Percentiles rank a stretch among this genome's conserved stretches.
These are phyloP conservation scores for Pyrenochaeta sp. DNA, from an alignment of 2,329 filamentous ascomycete species.

Conservation along the genomic window DNA sequence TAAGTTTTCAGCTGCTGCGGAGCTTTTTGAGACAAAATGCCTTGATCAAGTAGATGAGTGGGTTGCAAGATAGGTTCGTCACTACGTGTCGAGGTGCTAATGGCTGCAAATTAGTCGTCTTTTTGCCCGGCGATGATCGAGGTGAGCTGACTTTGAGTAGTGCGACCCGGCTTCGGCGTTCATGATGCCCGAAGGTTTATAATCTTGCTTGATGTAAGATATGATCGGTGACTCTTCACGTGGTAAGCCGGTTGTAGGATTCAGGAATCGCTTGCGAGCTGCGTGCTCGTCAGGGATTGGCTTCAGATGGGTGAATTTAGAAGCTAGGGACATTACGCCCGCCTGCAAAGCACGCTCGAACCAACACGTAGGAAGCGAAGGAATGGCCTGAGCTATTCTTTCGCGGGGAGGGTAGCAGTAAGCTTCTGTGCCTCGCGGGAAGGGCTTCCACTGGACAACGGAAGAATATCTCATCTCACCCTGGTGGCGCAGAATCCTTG, in stretches of 20 bases:
- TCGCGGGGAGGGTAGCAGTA: constrained; percentile 2
- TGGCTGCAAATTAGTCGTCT: constrained; percentile 1
- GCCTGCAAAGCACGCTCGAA: not conserved
- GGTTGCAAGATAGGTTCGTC: not conserved
- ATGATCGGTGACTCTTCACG: not conserved
- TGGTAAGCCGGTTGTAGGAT: not conserved
- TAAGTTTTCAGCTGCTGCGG: constrained; percentile 6
- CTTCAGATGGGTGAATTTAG: not conserved
- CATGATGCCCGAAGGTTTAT: not conserved
- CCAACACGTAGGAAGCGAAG: not conserved
- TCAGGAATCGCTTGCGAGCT: not conserved
- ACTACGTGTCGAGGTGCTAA: not conserved
- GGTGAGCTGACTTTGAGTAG: not conserved
- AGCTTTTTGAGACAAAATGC: not conserved
- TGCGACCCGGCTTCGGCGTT: not conserved
- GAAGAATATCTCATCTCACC: not conserved
- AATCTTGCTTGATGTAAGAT: not conserved
- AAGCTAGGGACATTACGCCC: not conserved
- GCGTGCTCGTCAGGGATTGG: not conserved
- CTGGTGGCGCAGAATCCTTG: not conserved
- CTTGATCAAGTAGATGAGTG: not conserved
- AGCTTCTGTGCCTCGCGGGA: constrained; percentile 14
- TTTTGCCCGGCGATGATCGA: not conserved
- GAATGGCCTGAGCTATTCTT: not conserved
- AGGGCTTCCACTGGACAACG: constrained; percentile 1